Percentiles rank a stretch among this genome's conserved stretches.
These are phyloP conservation scores for Neurospora africana DNA, from an alignment of 495 filamentous ascomycete species.

Conservation along the genomic window DNA sequence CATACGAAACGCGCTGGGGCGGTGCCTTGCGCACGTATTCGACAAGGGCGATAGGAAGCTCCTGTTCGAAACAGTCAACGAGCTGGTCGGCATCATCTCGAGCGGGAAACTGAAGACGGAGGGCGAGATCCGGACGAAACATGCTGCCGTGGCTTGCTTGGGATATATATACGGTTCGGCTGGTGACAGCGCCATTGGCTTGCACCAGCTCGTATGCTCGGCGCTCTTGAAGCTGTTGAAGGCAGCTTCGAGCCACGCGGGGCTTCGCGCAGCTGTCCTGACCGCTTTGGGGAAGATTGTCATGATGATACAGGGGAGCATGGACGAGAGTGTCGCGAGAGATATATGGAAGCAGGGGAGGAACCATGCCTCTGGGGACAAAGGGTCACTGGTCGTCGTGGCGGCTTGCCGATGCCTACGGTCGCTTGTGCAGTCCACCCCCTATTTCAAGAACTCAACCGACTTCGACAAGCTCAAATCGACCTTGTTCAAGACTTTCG, in stretches of 20 bases:
- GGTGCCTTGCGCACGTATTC: constrained; percentile 75
- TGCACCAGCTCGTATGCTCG: constrained; percentile 63
- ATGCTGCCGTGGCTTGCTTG: constrained; percentile 81
- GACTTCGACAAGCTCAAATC: constrained; percentile 83
- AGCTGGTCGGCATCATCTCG: constrained; percentile 65
- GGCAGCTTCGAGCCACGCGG: constrained; percentile 65
- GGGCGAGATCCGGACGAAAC: constrained; percentile 47
- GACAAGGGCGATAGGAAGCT: constrained; percentile 81
- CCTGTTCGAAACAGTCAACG: constrained; percentile 88
- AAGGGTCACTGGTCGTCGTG: constrained; percentile 69
- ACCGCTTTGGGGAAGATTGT: constrained; percentile 66
- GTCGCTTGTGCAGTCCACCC: constrained; percentile 55
- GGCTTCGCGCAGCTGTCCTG: constrained; percentile 75
- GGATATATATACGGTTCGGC: constrained; percentile 82
- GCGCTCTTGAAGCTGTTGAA: constrained; percentile 72
- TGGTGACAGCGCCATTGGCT: constrained; percentile 83
- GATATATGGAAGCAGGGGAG: constrained; percentile 92
- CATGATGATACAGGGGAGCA: constrained; percentile 57
- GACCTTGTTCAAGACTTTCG: constrained; percentile 72
- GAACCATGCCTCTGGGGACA: constrained; percentile 66
- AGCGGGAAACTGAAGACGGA: constrained; percentile 76
- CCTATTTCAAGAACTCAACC: constrained; percentile 77
- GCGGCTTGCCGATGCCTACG: constrained; percentile 74
- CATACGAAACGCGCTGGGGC: constrained; percentile 77
- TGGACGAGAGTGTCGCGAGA: constrained; percentile 76